Base-by-base conservation (phyloP, 345 rosid genomes). In the Citrus glauca region DNA sequence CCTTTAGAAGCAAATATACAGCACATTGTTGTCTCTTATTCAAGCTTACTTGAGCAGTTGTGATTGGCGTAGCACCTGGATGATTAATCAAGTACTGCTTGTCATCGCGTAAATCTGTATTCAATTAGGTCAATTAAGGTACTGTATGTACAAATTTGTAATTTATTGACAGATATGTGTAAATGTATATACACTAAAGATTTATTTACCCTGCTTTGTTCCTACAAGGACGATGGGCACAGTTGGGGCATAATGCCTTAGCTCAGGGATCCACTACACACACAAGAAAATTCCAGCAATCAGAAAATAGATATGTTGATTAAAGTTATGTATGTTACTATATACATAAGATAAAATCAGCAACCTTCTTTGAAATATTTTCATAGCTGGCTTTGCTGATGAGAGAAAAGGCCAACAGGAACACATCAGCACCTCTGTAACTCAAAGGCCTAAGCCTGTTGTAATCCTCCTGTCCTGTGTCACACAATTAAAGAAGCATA, bases 351-450 rank as follows among this genome's bases (percentile, higher is more conserved):
- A 55, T 20, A 53, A 73, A 60, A 19, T 22, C 9, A 1, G 20
- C 6, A 20, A 86, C 89, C 90, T 88, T 88, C 75, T 86, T 88
- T 76, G 87, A 76, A 45, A 88, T 88, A 69, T 88, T 88, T 72
- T 88, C 90, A 67, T 84, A 88, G 80, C 89, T 86, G n/a, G 87
- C 86, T 81, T 80, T 84, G 82, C 91, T 84, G 76, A 76, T 81
- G 38, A 88, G 89, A 30, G 91, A 86, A 50, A 84, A 86, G 60
- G 87, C 87, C 77, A 86, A 56, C 65, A 88, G 74, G 82, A 88
- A 88, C 55, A 88, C 91, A 86, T 88, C 91, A 35, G 91, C 87
- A 69, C 91, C 91, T 80, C 91, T 86, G 66, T 88, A 88, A 81
- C 91, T 88, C 75, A 88, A 50, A 30, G 91, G 91, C 80, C 91